Evolutionary conservation across 352 stramenopile genomes (phyloP), one percentile per base, ranked within the genome.

Genomic region (Globisporangium spinosum): DNA sequence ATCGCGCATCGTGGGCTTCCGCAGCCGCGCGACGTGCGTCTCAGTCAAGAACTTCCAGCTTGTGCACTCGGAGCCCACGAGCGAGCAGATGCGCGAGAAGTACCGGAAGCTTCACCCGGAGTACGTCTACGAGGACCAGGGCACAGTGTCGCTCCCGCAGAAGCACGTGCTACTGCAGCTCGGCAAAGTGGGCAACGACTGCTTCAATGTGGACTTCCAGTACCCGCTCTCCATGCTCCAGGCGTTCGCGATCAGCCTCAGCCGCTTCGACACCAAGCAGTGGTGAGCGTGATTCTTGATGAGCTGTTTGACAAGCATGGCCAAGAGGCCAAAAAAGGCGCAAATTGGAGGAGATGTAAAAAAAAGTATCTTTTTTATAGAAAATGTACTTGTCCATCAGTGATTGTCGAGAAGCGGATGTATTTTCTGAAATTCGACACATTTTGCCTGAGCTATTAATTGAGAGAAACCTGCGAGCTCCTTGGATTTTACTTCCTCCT

Each of bases 141-240:
- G 87, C 71, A 96, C 89, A 6, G 83, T 94, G 27, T 90, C 79
- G 15, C 72, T 91, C 2, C 85, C 87, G n/a, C 87, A 90, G 67
- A 84, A 93, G 66, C 79, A 91, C 64, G 80, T 96, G 45, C 73
- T 96, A 17, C 73, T 97, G 43, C 89, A 97, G 67, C 77, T 96
- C 25, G 89, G 89, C 56, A 90, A 91, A 67, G 90, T 97, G 22
- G 89, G 89, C 65, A 95, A 97, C 59, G 85, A 98, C 75, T 97
- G 91, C 75, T 98, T 98, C 81, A 98, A 97, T 74, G 95, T 98
- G 85, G 93, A 98, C 74, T 97, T 96, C 70, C 87, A 96, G 71
- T 98, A 96, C 76, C 93, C 93, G 23, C 77, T 98, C 27, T 97
- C 88, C 23, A 89, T 97, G 79, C 74, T 98, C 1, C 91, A 97